phyloP scores from a whole-genome alignment of 768 basidiomycete species.

The Kwoniella dendrophila region DNA sequence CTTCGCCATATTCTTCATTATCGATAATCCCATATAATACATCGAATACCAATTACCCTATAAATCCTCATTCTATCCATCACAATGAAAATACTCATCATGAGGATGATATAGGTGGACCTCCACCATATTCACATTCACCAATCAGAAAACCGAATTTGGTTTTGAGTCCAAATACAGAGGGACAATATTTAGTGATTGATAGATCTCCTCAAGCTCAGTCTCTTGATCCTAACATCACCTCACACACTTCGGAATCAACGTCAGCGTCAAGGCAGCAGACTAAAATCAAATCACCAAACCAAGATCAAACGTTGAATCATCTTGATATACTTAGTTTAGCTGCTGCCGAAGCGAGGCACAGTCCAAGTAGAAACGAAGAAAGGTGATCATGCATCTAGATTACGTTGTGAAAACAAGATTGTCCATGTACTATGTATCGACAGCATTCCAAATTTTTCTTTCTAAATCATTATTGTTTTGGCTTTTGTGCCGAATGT shows the following conservation, averaged over 20 bases:
- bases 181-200: slow-evolving; percentile 4
- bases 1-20: not conserved
- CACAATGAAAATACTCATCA: not conserved
- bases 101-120: slow-evolving; percentile 7
- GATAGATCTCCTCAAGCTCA: not conserved
- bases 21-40: no score
- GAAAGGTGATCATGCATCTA: not conserved
- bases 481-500: no score
- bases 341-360: not conserved
- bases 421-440: no score
- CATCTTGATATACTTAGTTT: slow-evolving; percentile 1
- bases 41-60: not conserved
- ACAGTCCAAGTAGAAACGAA: not conserved
- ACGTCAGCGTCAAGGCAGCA: not conserved
- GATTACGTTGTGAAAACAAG: no score
- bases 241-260: not conserved
- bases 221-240: not conserved
- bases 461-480: no score
- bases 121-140: slow-evolving; percentile 23
- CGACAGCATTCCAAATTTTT: no score
- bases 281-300: not conserved
- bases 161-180: not conserved
- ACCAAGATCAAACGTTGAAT: not conserved
- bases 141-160: slow-evolving; percentile 12
- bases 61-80: not conserved